phyloP scores from a whole-genome alignment of 805 yeast genomes.

The Lipomyces lipofer region DNA sequence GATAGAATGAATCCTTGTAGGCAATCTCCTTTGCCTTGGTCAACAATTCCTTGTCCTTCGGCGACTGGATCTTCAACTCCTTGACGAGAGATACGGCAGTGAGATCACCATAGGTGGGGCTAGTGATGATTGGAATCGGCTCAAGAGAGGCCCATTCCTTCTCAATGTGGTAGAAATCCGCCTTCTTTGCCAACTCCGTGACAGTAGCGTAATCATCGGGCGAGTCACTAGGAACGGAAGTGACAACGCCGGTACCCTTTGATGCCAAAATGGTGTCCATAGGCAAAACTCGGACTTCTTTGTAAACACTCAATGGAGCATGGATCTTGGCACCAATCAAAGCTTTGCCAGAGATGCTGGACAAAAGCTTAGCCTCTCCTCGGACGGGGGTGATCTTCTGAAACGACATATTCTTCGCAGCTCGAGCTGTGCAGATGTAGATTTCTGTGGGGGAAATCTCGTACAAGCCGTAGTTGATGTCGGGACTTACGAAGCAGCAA shows the following conservation, averaged over 20 bases:
- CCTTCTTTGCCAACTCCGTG: slow-evolving; percentile 79
- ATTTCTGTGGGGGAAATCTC: slow-evolving; percentile 70
- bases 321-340: slow-evolving; percentile 83
- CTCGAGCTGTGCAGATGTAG: slow-evolving; percentile 87
- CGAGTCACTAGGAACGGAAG: slow-evolving; percentile 98
- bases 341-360: slow-evolving; percentile 63
- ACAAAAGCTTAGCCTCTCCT: slow-evolving; percentile 67
- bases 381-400: slow-evolving; percentile 89
- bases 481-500: slow-evolving; percentile 96
- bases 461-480: slow-evolving; percentile 86
- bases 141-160: slow-evolving; percentile 82
- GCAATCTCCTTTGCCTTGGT: slow-evolving; percentile 93
- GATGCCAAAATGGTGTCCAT: slow-evolving; percentile 95
- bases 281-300: slow-evolving; percentile 80
- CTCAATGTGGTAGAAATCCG: slow-evolving; percentile 84
- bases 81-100: slow-evolving; percentile 84
- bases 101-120: slow-evolving; percentile 83
- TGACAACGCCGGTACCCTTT: slow-evolving; percentile 98
- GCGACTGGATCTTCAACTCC: slow-evolving; percentile 87
- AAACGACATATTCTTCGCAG: slow-evolving; percentile 95
- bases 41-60: slow-evolving; percentile 83
- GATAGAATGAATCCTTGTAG: slow-evolving; percentile 94
- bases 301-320: slow-evolving; percentile 76
- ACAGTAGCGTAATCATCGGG: slow-evolving; percentile 95
- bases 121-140: slow-evolving; percentile 68